These are phyloP conservation scores for Tuctoria greenei DNA, from an alignment of 176 grass and related monocot species.

Conservation along the genomic window DNA sequence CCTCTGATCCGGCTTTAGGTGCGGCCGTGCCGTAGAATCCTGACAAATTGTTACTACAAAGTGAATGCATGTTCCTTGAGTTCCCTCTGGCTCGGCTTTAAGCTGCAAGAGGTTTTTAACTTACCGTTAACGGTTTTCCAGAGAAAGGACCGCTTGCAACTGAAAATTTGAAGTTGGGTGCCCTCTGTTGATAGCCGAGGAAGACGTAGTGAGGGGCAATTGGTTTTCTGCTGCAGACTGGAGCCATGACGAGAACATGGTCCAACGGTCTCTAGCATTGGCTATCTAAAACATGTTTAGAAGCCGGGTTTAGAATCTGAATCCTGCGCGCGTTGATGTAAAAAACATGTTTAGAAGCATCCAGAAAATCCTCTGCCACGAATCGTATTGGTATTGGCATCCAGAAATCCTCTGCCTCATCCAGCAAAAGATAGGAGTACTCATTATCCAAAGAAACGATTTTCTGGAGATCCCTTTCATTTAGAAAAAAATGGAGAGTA, in stretches of 20 bases:
- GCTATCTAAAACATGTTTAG: not conserved
- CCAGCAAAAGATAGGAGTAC: not conserved
- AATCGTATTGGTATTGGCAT: not conserved
- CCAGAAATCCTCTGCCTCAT: too few species aligned
- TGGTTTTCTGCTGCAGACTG: too few species aligned
- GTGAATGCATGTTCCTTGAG: not conserved
- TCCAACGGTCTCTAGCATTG: too few species aligned
- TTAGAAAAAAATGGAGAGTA: not conserved
- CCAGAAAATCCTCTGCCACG: not conserved
- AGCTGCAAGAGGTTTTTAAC: too few species aligned
- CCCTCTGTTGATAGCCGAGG: too few species aligned
- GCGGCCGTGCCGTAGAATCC: not conserved
- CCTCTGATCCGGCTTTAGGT: conserved; percentile 47
- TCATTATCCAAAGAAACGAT: not conserved
- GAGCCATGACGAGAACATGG: too few species aligned
- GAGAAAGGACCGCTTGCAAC: too few species aligned
- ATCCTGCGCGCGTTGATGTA: too few species aligned
- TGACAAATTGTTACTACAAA: not conserved
- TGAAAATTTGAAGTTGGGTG: too few species aligned
- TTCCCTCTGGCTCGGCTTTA: not conserved
- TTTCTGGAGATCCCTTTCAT: not conserved
- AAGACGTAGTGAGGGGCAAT: too few species aligned
- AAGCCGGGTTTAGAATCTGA: too few species aligned
- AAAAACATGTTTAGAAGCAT: not conserved
- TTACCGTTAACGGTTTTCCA: too few species aligned